Conservation (phyloP, 148 eudicot species). For the Dianthus caryophyllus region DNA sequence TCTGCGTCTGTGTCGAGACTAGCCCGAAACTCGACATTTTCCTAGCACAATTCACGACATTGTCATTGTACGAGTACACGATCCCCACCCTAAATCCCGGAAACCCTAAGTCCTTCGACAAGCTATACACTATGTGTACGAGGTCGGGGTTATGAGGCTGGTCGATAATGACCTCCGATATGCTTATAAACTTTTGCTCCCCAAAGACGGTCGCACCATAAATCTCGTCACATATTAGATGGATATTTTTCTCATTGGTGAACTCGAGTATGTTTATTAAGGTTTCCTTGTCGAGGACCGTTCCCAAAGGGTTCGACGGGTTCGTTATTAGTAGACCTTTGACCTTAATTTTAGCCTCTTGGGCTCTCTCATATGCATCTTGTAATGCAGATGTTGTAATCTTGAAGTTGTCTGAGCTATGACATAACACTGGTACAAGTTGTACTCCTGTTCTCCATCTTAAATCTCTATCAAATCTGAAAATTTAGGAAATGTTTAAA, state of each 20-base stretch:
- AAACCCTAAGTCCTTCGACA: constrained; percentile 51
- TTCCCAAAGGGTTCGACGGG: constrained; percentile 54
- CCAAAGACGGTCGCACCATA: constrained; percentile 36
- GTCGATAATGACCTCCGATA: constrained; percentile 27
- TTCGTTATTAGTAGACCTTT: constrained; percentile 46
- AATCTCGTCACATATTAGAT: constrained; percentile 39
- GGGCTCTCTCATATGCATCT: constrained; percentile 35
- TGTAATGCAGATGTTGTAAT: constrained; percentile 36
- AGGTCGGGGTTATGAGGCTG: constrained; percentile 26
- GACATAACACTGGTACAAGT: constrained; percentile 34
- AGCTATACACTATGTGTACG: constrained; percentile 46
- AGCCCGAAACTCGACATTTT: constrained; percentile 62
- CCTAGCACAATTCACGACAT: constrained; percentile 39
- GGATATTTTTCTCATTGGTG: constrained; percentile 37
- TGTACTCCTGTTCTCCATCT: constrained; percentile 53
- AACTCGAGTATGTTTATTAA: constrained; percentile 26
- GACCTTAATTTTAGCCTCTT: constrained; percentile 30
- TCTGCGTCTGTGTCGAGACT: constrained; percentile 49
- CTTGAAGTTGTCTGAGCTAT: constrained; percentile 39
- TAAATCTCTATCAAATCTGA: constrained; percentile 51
- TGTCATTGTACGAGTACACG: constrained; percentile 53
- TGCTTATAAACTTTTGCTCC: constrained; percentile 22
- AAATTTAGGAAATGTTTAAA: constrained; percentile 3
- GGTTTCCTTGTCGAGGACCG: constrained; percentile 32
- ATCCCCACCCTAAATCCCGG: constrained; percentile 56